Evolutionary conservation across 176 grass and related monocot species (phyloP).

Genomic region (Cenchrus purpureus): DNA sequence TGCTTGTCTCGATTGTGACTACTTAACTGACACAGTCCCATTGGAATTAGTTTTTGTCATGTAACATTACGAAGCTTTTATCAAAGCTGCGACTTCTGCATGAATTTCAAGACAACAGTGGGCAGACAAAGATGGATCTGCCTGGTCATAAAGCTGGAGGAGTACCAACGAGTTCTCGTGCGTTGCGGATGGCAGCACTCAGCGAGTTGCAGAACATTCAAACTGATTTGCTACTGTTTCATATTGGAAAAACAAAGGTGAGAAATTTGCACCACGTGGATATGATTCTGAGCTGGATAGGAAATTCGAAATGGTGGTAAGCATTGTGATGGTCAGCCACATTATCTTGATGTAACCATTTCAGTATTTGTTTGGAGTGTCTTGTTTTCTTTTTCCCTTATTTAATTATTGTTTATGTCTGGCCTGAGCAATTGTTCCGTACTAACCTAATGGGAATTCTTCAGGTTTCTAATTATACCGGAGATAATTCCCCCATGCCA

Average conservation of each 20-base stretch:
- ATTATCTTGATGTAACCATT: not conserved
- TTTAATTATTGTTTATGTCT: not conserved
- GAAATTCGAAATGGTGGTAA: conserved; percentile 3
- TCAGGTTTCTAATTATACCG: not conserved
- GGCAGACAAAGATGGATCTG: conserved; percentile 21
- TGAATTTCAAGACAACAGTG: conserved; percentile 47
- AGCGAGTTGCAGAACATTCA: conserved; percentile 32
- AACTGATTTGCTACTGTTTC: conserved; percentile 6
- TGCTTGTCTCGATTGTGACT: conserved; percentile 40
- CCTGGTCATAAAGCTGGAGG: not conserved
- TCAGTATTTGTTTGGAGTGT: not conserved
- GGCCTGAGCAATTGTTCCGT: not conserved
- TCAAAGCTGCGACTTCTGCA: conserved; percentile 53
- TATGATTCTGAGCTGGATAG: not conserved
- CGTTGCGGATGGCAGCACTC: conserved; percentile 41
- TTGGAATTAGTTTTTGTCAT: conserved; percentile 58
- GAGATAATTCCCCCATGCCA: not conserved
- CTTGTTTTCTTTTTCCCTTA: not conserved
- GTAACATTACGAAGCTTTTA: conserved; percentile 56
- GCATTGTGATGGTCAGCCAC: not conserved
- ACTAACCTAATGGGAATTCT: not conserved
- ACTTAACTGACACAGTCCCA: conserved; percentile 50
- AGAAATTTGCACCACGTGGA: conserved; percentile 3
- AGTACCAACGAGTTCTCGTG: not conserved
- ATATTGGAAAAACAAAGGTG: not conserved